These are phyloP conservation scores for Grigorovia jiainica DNA, from an alignment of 805 yeast species.

Conservation along the genomic window DNA sequence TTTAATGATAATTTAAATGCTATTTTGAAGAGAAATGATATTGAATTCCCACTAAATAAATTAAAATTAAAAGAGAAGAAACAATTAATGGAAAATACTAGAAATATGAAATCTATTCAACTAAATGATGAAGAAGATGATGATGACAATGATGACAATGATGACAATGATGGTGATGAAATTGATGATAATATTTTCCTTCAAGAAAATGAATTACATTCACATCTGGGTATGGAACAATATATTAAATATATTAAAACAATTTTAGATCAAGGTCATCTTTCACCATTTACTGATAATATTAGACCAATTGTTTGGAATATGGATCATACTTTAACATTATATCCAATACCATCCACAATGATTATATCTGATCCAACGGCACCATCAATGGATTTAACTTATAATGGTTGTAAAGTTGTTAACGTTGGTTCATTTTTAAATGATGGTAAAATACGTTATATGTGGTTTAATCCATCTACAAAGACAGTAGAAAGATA, in stretches of 20 bases:
- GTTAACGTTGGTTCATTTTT: slow-evolving; percentile 59
- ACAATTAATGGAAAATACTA: slow-evolving; percentile 5
- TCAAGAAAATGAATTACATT: slow-evolving; percentile 6
- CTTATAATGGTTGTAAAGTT: slow-evolving; percentile 75
- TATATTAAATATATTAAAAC: slow-evolving; percentile 71
- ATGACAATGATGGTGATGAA: slow-evolving; percentile 1
- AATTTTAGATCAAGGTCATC: slow-evolving; percentile 73
- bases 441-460: slow-evolving; percentile 43
- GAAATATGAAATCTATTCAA: no score
- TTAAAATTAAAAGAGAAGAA: slow-evolving; percentile 8
- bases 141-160: slow-evolving; percentile 2
- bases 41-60: slow-evolving; percentile 37
- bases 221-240: slow-evolving; percentile 42
- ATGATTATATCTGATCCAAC: slow-evolving; percentile 59
- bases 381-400: slow-evolving; percentile 61
- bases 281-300: slow-evolving; percentile 65
- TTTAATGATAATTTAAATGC: slow-evolving; percentile 64
- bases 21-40: slow-evolving; percentile 61
- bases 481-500: slow-evolving; percentile 41
- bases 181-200: background rate
- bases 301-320: slow-evolving; percentile 61
- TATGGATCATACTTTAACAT: slow-evolving; percentile 55
- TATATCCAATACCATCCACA: slow-evolving; percentile 72
- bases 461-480: slow-evolving; percentile 65
- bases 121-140: slow-evolving; percentile 13